Evolutionary conservation across 257 asterid genomes (phyloP), one percentile per base, ranked within the genome.

Genomic region (Solanum sitiens): DNA sequence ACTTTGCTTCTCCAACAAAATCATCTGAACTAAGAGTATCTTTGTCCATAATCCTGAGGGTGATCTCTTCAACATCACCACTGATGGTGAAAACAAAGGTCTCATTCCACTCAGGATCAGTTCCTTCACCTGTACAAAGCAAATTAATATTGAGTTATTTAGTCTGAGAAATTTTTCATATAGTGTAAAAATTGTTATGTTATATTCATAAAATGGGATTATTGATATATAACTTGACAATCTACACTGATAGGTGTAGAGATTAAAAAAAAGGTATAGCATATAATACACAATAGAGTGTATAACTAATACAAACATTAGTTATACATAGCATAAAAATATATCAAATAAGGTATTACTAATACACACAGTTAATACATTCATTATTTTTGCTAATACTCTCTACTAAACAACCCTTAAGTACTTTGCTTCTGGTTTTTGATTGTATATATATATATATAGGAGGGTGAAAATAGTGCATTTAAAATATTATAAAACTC

Each of bases 71-170:
- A 44, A 87, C 91, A 85, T 92, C 95, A 4, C 74, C 72, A 6
- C 96, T 87, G 85, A 96, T 82, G 20, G 92, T 87, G 90, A 96
- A 96, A 39, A 95, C 77, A 90, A 96, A 96, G 11, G 95, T 95
- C 90, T 96, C 98, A 7, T 96, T 95, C 99, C 99, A 96, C 87
- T 95, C 96, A 7, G 96, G 95, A 40, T 85, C 76, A 1, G 95
- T 85, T 50, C 98, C 98, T 53, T 87, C 87, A 59, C 95, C 98
- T 94, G 89, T 89, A 87, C 20, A 83, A 30, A 76, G 42, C 67
- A 32, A 79, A 25, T 14, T 15, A 79, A 14, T 45, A 79, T 45
- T 79, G 40, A 15, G 15, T 25, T 2, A 79, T 79, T 35, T 73
- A 73, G 27, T 10, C 16, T 4, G 18, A 20, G 25, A 35, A 72